These are phyloP conservation scores for Sungouiozyma ichnusensis DNA, from an alignment of 805 yeast species.

Conservation along the genomic window DNA sequence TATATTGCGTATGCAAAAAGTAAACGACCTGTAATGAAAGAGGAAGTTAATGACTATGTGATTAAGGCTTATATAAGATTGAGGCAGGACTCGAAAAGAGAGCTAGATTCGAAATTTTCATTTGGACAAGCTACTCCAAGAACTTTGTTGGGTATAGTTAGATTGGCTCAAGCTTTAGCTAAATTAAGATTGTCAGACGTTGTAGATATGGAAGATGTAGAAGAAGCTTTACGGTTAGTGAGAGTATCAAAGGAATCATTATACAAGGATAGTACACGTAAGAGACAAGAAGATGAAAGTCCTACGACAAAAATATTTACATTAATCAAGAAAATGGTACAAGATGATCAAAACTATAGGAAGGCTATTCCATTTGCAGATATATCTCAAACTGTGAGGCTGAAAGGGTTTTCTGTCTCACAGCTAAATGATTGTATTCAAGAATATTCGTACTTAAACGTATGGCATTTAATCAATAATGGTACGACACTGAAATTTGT, in stretches of 20 bases:
- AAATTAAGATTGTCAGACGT: conserved; percentile 68
- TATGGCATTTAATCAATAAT: conserved; percentile 69
- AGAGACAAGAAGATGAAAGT: conserved; percentile 47
- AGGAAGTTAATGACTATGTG: conserved; percentile 77
- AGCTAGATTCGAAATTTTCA: conserved; percentile 57
- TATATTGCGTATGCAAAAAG: conserved; percentile 78
- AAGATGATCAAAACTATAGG: conserved; percentile 28
- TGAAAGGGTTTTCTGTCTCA: conserved; percentile 74
- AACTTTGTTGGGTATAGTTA: conserved; percentile 78
- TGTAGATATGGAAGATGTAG: conserved; percentile 76
- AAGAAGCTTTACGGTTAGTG: conserved; percentile 83
- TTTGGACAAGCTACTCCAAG: conserved; percentile 94
- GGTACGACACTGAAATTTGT: conserved; percentile 54
- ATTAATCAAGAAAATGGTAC: conserved; percentile 52
- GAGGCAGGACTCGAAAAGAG: conserved; percentile 86
- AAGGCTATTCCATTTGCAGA: conserved; percentile 33
- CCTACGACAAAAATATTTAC: conserved; percentile 61
- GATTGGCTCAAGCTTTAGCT: conserved; percentile 92
- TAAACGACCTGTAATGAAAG: conserved; percentile 74
- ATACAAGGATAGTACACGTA: conserved; percentile 39
- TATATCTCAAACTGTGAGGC: conserved; percentile 54
- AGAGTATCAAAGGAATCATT: conserved; percentile 83
- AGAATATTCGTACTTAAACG: conserved; percentile 59
- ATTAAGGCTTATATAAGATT: conserved; percentile 78
- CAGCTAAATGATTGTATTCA: conserved; percentile 66